Evolutionary conservation across 495 filamentous ascomycete genomes (phyloP).

Genomic region (Talaromyces ruber): DNA sequence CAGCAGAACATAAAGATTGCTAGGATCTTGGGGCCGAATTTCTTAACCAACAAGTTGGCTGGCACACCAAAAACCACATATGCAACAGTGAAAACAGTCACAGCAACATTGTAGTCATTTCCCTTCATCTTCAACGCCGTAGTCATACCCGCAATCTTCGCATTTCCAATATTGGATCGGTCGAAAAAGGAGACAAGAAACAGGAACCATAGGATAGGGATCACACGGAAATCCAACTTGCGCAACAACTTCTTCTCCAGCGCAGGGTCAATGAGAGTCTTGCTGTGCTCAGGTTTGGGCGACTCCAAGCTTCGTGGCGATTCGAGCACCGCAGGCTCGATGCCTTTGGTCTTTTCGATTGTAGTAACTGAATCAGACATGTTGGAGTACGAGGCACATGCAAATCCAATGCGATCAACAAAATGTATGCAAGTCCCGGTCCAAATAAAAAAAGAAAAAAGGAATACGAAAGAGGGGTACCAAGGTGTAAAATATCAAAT

Average conservation of each 20-base stretch:
- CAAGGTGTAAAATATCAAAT: not conserved
- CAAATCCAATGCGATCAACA: not conserved
- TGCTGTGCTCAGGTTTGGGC: not conserved
- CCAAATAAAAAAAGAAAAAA: not conserved
- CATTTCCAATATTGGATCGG: constrained; percentile 50
- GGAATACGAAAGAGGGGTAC: not conserved
- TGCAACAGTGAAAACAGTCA: constrained; percentile 49
- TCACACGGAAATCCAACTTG: constrained; percentile 28
- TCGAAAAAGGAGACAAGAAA: constrained; percentile 35
- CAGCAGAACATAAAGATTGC: constrained; percentile 40
- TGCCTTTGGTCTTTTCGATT: constrained; percentile 1
- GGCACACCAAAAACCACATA: constrained; percentile 54
- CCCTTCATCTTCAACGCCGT: constrained; percentile 37
- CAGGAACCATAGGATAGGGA: constrained; percentile 25
- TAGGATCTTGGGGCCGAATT: constrained; percentile 45
- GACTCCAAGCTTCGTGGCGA: not conserved
- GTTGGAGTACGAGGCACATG: not conserved
- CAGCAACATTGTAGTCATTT: constrained; percentile 44
- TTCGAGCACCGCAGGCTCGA: constrained; percentile 1
- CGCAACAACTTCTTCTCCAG: constrained; percentile 37
- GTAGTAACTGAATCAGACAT: not conserved
- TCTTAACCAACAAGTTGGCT: constrained; percentile 54
- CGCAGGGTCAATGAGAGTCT: constrained; percentile 23
- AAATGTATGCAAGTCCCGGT: not conserved
- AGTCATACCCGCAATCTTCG: constrained; percentile 43